Evolutionary conservation across 2,329 filamentous ascomycete genomes (phyloP).

Genomic region (Aspergillus glaucus): DNA sequence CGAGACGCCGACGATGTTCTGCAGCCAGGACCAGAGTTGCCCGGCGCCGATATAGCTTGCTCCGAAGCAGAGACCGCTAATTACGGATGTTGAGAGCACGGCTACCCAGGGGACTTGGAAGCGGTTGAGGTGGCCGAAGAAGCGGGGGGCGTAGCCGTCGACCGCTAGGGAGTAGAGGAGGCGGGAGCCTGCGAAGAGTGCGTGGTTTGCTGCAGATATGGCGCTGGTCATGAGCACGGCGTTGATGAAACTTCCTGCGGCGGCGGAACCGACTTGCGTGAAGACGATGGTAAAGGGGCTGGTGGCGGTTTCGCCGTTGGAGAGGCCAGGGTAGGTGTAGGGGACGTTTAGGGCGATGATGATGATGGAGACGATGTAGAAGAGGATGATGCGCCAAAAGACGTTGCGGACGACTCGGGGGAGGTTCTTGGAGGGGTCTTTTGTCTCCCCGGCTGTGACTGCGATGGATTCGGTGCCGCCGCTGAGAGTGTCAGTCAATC

Average conservation of each 20-base stretch:
- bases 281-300: slow-evolving; percentile 59
- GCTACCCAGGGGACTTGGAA: slow-evolving; percentile 50
- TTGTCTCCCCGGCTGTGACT: slow-evolving; percentile 61
- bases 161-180: slow-evolving; percentile 53
- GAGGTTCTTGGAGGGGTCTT: slow-evolving; percentile 54
- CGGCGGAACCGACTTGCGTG: slow-evolving; percentile 49
- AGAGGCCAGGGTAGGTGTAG: slow-evolving; percentile 46
- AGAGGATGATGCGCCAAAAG: slow-evolving; percentile 57
- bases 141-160: slow-evolving; percentile 50
- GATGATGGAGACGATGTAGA: slow-evolving; percentile 48
- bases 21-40: slow-evolving; percentile 60
- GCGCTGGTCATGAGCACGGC: slow-evolving; percentile 56
- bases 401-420: slow-evolving; percentile 60
- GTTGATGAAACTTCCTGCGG: slow-evolving; percentile 55
- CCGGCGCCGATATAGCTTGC: slow-evolving; percentile 61
- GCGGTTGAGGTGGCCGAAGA: slow-evolving; percentile 48
- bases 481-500: slow-evolving; percentile 19
- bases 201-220: slow-evolving; percentile 55
- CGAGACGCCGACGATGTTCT: slow-evolving; percentile 62
- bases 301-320: slow-evolving; percentile 39
- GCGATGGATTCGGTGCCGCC: slow-evolving; percentile 60
- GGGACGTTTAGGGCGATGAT: slow-evolving; percentile 56
- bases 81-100: slow-evolving; percentile 48
- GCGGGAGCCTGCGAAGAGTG: slow-evolving; percentile 52
- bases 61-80: slow-evolving; percentile 57